Evolutionary conservation across 2,329 filamentous ascomycete species (phyloP), one percentile per base, ranked within the genome.

Genomic region (Xylaria arbuscula): DNA sequence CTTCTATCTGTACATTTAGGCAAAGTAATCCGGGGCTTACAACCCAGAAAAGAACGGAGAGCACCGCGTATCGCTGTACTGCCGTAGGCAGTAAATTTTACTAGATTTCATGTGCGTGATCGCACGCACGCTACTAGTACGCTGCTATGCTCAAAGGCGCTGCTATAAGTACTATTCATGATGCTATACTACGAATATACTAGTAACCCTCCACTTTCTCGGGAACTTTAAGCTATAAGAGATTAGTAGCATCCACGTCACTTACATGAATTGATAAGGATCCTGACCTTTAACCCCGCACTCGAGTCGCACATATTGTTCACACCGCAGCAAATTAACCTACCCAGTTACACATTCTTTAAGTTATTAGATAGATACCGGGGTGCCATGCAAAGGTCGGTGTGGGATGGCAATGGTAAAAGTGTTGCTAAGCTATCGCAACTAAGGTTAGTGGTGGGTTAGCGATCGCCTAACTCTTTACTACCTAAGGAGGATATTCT

Each of bases 181-280:
- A 32, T 32, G 17, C 47, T 50, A 50, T 50, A 24, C 47, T 22
- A 28, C 13, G 19, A 50, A 24, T 7, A 51, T 13, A 17, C 11
- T 51, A 32, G 48, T 24, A 17, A 36, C 8, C 48, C 10, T 51
- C 40, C 42, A 42, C 13, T 42, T 19, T 36, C 32, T 47, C 19
- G n/a, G 9, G 9, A 24, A 32, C 38, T n/a, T 19, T 47, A 59
- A 62, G 51, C 40, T 53, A 3, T 19, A 51, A 50, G 3, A 32
- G 57, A 10, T 48, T 56, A 50, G 63, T 51, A n/a, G 7, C 24
- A 62, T 62, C 53, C 58, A 66, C 57, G 63, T 56, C 56, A 55
- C 47, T 13, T 2, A 32, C 17, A 28, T 38, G 28, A 53, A 40
- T 50, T 34, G 55, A 63, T 56, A 50, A 38, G 24, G 28, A 45